Conservation (phyloP, 179 eudicot genomes). For the Camellia oleifera region DNA sequence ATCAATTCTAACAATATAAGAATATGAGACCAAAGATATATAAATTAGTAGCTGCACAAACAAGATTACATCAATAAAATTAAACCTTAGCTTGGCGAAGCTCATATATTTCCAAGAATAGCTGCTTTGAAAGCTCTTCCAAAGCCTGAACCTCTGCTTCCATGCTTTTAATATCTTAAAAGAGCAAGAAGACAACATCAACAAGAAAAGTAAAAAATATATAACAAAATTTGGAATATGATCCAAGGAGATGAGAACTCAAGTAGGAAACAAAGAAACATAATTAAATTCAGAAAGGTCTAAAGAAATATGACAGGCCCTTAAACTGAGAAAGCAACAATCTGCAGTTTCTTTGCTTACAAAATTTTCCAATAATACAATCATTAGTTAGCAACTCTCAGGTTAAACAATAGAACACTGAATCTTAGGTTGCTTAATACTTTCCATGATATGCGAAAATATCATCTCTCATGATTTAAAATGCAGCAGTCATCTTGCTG, state of each 20-base stretch:
- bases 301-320: background rate
- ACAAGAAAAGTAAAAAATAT: background rate
- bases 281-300: background rate
- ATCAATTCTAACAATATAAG: background rate
- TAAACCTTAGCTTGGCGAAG: constrained; percentile 98
- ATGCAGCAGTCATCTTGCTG: background rate
- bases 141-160: constrained; percentile 89
- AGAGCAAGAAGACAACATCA: constrained; percentile 12
- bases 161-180: constrained; percentile 71
- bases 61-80: constrained; percentile 4
- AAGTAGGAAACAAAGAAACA: background rate
- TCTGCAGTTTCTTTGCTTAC: background rate
- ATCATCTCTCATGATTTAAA: background rate
- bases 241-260: background rate
- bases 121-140: constrained; percentile 94
- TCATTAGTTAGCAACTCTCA: constrained; percentile 2
- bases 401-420: background rate
- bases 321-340: background rate
- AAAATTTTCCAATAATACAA: background rate
- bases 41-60: constrained; percentile 6
- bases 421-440: background rate
- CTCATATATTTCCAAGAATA: constrained; percentile 91
- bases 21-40: background rate
- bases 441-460: background rate
- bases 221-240: background rate